Conservation (phyloP, 352 stramenopile genomes). For the Globisporangium viniferum region DNA sequence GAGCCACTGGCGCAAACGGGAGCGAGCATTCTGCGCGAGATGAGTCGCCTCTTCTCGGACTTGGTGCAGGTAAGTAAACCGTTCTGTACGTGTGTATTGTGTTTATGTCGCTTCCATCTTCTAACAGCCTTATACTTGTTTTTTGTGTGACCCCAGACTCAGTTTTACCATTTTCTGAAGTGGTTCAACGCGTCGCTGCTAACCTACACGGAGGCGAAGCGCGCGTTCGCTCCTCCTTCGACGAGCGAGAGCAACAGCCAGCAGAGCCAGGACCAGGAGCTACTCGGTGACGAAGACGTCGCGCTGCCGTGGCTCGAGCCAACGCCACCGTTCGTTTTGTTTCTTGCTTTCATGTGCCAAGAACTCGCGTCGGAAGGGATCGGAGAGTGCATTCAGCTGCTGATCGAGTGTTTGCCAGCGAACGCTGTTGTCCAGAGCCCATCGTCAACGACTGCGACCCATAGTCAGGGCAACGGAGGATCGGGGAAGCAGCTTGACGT, state of each 20-base stretch:
- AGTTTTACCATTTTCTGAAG: conserved; percentile 81
- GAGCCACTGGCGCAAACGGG: conserved; percentile 71
- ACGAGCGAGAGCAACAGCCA: not conserved
- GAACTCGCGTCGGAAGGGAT: conserved; percentile 66
- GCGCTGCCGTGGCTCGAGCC: conserved; percentile 53
- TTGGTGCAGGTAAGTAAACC: conserved; percentile 53
- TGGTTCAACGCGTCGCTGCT: conserved; percentile 72
- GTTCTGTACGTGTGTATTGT: not conserved
- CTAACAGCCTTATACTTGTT: not conserved
- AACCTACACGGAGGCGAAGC: conserved; percentile 70
- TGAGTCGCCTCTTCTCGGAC: conserved; percentile 73
- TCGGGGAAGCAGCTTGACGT: conserved; percentile 38
- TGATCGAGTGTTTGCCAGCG: conserved; percentile 69
- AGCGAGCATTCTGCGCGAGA: conserved; percentile 57
- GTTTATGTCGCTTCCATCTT: not conserved
- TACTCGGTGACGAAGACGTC: conserved; percentile 29
- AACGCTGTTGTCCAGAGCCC: conserved; percentile 15
- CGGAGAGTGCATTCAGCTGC: conserved; percentile 56
- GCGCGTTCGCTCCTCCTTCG: conserved; percentile 30
- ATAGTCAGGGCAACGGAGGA: not conserved
- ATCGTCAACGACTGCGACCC: not conserved
- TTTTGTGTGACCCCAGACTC: conserved; percentile 25
- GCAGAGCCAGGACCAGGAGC: not conserved
- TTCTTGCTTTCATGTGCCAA: conserved; percentile 66
- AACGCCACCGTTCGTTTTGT: conserved; percentile 66